Evolutionary conservation across 202 grass and related monocot species (phyloP).

Genomic region (Carex arenaria): DNA sequence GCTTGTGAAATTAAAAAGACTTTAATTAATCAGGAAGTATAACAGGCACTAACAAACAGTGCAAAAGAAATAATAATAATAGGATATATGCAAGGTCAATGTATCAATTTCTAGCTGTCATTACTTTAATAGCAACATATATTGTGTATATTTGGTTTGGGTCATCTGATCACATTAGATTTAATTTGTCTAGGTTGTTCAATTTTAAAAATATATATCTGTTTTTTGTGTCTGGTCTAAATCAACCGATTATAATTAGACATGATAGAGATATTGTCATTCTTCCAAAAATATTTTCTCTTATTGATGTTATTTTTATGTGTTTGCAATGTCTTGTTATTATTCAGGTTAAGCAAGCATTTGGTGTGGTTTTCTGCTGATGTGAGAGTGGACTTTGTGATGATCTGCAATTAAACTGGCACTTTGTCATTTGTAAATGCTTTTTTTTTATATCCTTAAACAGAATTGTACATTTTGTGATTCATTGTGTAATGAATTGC

Average conservation of each 20-base stretch:
- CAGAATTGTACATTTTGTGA: neutral
- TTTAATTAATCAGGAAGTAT: neutral
- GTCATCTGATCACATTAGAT: too few species aligned
- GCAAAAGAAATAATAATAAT: too few species aligned
- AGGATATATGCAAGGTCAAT: neutral
- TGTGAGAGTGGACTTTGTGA: neutral
- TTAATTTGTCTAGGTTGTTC: neutral
- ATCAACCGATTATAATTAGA: neutral
- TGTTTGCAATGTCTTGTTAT: neutral
- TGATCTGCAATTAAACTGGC: slow-evolving; percentile 1
- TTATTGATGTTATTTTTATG: neutral
- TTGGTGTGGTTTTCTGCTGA: neutral
- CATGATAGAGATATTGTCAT: neutral
- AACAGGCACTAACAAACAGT: too few species aligned
- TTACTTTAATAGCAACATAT: neutral
- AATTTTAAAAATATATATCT: neutral
- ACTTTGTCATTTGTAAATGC: neutral
- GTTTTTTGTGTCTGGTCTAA: neutral
- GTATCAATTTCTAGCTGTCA: neutral
- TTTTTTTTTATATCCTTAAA: neutral
- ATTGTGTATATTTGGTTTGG: neutral
- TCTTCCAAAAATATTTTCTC: neutral
- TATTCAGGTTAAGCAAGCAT: neutral
- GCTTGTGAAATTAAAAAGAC: neutral
- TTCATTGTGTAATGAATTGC: neutral